Evolutionary conservation across 2,329 filamentous ascomycete genomes (phyloP), one percentile per base, ranked within the genome.

Genomic region (Monilinia laxa): DNA sequence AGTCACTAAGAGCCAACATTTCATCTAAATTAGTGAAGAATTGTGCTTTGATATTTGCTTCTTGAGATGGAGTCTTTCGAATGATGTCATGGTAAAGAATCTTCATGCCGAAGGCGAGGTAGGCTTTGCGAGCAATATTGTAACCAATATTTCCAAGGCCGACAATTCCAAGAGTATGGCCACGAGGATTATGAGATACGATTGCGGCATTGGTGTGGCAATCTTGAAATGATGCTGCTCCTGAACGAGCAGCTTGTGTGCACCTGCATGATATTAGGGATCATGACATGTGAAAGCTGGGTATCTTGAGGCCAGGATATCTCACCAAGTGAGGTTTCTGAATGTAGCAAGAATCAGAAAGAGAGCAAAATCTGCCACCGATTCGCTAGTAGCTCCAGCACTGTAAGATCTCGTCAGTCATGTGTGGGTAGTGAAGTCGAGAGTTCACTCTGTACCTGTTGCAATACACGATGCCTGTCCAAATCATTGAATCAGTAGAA

Each of bases 331-430:
- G 16, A 92, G 82, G 56, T 85, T 82, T 62, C 90, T 87, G 79
- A 91, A 92, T 18, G 85, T 87, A 11, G 85, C 84, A 60, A 93
- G 84, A 71, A 92, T 85, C 71, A 90, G 83, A 73, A 87, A 87
- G 52, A 91, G 81, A 23, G 88, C 86, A 69, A 90, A 86, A 76
- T 92, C 90, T 62, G 89, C 89, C 1, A 92, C 89, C 5, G 89
- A 86, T 73, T 92, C 90, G 9, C 87, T 87, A 47, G 88, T 88
- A 0, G 89, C 88, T 1, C 86, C 82, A 1, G 88, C 89, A 3
- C 86, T 75, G 55, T 16, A 38, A 12, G 18, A 49, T 62, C 54
- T 67, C 38, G 31, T 53, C 10, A n/a, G 35, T 35, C 45, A 49
- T 20, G 18, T 20, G 18, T 58, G 40, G 38, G 4, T 7, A 23